phyloP scores from a whole-genome alignment of 441 rosid species.

The Populus hybrid region DNA sequence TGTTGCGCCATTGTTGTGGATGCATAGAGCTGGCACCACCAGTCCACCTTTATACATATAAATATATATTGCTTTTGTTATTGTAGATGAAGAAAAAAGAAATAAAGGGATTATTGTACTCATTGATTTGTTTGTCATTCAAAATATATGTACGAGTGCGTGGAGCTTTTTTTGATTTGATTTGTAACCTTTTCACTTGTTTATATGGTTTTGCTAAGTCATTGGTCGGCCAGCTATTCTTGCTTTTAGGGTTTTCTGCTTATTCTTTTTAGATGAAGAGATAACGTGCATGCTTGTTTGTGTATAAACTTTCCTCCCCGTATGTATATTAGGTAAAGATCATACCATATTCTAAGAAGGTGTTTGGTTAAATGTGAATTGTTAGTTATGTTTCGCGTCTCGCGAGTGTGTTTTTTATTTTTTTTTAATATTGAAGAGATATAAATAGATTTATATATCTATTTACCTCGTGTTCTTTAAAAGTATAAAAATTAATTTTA shows the following conservation, averaged over 20 bases:
- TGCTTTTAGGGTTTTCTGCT: slow-evolving; percentile 52
- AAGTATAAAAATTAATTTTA: too few relatives aligned
- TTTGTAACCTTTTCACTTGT: slow-evolving; percentile 28
- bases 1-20: slow-evolving; percentile 35
- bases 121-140: slow-evolving; percentile 18
- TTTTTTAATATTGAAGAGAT: too few relatives aligned
- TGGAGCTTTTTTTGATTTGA: slow-evolving; percentile 38
- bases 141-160: slow-evolving; percentile 20
- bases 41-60: slow-evolving; percentile 7
- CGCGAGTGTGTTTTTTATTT: too few relatives aligned
- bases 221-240: slow-evolving; percentile 49
- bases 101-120: slow-evolving; percentile 21
- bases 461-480: too few relatives aligned
- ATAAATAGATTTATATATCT: too few relatives aligned
- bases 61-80: background rate
- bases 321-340: too few relatives aligned
- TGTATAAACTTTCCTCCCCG: background rate
- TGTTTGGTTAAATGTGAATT: too few relatives aligned
- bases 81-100: background rate
- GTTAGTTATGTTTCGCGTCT: too few relatives aligned
- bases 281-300: slow-evolving; percentile 2
- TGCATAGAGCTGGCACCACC: slow-evolving; percentile 25
- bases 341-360: too few relatives aligned
- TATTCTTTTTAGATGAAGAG: background rate
- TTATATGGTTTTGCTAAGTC: slow-evolving; percentile 57